Base-by-base conservation (phyloP, 306 rosid genomes). In the Sicyos baderoa region DNA sequence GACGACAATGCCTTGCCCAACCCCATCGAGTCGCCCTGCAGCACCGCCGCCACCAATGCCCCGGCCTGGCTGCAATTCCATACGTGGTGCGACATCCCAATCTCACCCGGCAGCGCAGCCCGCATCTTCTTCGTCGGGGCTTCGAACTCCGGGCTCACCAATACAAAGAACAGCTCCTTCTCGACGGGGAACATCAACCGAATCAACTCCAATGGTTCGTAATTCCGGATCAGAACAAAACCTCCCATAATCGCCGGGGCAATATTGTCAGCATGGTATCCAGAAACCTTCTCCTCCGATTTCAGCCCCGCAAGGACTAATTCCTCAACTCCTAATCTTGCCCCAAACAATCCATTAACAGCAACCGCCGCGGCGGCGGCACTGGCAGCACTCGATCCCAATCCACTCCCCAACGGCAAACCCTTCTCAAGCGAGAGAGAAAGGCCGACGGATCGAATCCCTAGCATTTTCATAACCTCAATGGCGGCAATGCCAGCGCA, bases 181-280 rank as follows among this genome's bases (percentile, higher is more conserved):
- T 84, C 91, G 0, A 9, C 37, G 0, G 95, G 93, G 15, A 93
- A 93, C 23, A 67, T 81, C 50, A 93, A 23, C 16, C 61, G 81
- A 18, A 89, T 64, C 81, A 93, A 64, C 25, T 89, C 95, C 81
- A 89, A 35, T 0, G 96, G 97, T 47, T 86, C 80, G 40, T 89
- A 87, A 59, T 76, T 89, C 0, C 84, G 81, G 3, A 93, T 82
- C 51, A 89, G 57, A 27, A 93, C 83, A 35, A 93, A 93, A 5
- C 97, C 95, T 1, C 97, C 96, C 98, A 88, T 84, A 75, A 93
- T 82, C 6, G 98, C 88, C 15, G 96, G 98, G 0, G 88, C 95
- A 25, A 93, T 81, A 44, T 93, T 93, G 71, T 93, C 98, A 0
- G 98, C 95, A 35, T 93, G 98, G 58, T 89, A 93, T 0, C 98